phyloP scores from a whole-genome alignment of 1,284 basidiomycete genomes.

The Grifola frondosa region DNA sequence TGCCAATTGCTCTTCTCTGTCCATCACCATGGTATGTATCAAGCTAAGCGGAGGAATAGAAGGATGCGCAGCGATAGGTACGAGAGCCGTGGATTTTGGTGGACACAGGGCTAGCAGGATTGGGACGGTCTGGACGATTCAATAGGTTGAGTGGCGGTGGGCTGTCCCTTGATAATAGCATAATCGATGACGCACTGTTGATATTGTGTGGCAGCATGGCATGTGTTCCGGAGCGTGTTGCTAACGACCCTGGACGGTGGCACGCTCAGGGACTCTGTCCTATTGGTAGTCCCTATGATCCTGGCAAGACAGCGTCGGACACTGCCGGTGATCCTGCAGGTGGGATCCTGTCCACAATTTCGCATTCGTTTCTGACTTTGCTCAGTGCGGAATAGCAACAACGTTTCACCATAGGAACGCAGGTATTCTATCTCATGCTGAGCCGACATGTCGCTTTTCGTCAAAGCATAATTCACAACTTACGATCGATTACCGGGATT shows the following conservation, averaged over 20 bases:
- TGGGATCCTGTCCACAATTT: no score
- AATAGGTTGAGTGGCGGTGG: no score
- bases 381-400: constrained; percentile 60
- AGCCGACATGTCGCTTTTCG: constrained; percentile 17
- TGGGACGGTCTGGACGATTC: no score
- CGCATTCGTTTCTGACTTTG: constrained; percentile 48
- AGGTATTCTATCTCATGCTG: constrained; percentile 57
- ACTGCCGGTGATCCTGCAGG: no score
- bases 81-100: no score
- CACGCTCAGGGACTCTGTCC: constrained; percentile 4
- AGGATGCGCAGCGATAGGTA: constrained; percentile 13
- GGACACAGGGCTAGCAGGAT: no score
- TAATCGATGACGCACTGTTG: no score
- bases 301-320: no score
- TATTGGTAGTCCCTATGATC: no score
- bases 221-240: neutral
- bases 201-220: neutral
- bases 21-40: neutral
- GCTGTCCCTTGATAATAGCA: no score
- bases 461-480: constrained; percentile 19
- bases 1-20: no score
- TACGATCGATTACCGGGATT: neutral
- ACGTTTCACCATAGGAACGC: constrained; percentile 60
- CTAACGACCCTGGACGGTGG: constrained; percentile 1
- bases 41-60: neutral